Evolutionary conservation across 228 moss, liverwort and hornwort species (phyloP).

Genomic region (Sphagnum fallax): DNA sequence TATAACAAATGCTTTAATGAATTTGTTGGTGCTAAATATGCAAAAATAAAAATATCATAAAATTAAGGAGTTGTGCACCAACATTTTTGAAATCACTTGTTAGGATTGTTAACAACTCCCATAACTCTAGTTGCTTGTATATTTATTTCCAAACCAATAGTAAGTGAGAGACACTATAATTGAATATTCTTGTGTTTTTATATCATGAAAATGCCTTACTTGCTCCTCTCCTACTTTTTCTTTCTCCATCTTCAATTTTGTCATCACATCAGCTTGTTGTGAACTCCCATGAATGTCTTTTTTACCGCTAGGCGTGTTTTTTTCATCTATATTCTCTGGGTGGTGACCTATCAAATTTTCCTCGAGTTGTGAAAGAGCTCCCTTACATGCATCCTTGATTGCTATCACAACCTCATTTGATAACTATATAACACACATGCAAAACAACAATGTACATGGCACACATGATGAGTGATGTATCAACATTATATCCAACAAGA

Average conservation of each 20-base stretch:
- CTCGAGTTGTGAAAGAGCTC: conserved; percentile 56
- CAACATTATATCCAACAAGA: neutral
- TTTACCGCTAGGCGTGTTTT: neutral
- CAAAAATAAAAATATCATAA: too few species aligned
- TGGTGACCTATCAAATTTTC: conserved; percentile 51
- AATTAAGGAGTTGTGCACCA: too few species aligned
- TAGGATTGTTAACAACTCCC: too few species aligned
- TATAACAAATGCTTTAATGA: too few species aligned
- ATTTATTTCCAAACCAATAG: too few species aligned
- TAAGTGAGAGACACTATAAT: too few species aligned
- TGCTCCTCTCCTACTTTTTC: conserved; percentile 37
- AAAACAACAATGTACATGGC: neutral
- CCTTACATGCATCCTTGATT: conserved; percentile 54
- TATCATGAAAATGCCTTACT: conserved; percentile 19
- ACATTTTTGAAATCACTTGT: too few species aligned
- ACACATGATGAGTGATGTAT: neutral
- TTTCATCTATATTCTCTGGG: too few species aligned
- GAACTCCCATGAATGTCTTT: too few species aligned
- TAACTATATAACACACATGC: conserved; percentile 16
- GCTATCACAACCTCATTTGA: conserved; percentile 36
- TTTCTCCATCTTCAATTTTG: conserved; percentile 49
- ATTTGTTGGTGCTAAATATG: too few species aligned
- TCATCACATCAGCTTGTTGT: neutral
- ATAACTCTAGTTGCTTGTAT: too few species aligned
- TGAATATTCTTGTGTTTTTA: too few species aligned